Conservation (phyloP, 2,329 filamentous ascomycete genomes). For the Metarhizium guizhouense region DNA sequence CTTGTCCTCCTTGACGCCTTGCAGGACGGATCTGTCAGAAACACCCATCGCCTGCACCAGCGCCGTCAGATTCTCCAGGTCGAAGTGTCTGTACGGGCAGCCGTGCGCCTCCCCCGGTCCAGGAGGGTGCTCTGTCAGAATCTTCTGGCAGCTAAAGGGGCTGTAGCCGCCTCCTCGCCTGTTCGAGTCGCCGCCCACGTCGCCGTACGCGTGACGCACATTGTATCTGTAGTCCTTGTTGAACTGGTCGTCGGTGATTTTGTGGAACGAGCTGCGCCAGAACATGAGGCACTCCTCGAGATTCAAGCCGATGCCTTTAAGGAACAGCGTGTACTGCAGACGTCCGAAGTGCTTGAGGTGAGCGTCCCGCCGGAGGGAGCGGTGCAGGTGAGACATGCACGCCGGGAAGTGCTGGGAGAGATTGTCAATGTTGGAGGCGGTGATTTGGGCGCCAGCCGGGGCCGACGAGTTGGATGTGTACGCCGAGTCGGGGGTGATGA, state of each 20-base stretch:
- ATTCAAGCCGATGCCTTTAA: slow-evolving; percentile 88
- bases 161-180: slow-evolving; percentile 80
- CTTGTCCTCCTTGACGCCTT: slow-evolving; percentile 80
- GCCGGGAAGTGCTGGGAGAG: slow-evolving; percentile 78
- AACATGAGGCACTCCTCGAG: slow-evolving; percentile 89
- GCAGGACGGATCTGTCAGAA: slow-evolving; percentile 65
- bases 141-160: slow-evolving; percentile 90
- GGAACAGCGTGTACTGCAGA: slow-evolving; percentile 89
- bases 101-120: slow-evolving; percentile 84
- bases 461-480: slow-evolving; percentile 58
- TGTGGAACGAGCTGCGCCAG: slow-evolving; percentile 80
- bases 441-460: slow-evolving; percentile 63
- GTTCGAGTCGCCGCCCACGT: slow-evolving; percentile 88
- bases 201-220: slow-evolving; percentile 87
- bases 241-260: slow-evolving; percentile 87
- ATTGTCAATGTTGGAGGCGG: slow-evolving; percentile 68
- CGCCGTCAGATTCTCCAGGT: slow-evolving; percentile 70
- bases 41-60: slow-evolving; percentile 75
- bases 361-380: slow-evolving; percentile 72
- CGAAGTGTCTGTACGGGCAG: slow-evolving; percentile 94
- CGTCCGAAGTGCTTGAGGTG: slow-evolving; percentile 92
- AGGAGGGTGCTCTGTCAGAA: slow-evolving; percentile 80
- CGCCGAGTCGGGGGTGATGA: slow-evolving; percentile 79
- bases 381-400: slow-evolving; percentile 91
- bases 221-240: slow-evolving; percentile 98